Evolutionary conservation across 225 moss, liverwort and hornwort genomes (phyloP), one percentile per base, ranked within the genome.

Genomic region (Bryum argenteum): DNA sequence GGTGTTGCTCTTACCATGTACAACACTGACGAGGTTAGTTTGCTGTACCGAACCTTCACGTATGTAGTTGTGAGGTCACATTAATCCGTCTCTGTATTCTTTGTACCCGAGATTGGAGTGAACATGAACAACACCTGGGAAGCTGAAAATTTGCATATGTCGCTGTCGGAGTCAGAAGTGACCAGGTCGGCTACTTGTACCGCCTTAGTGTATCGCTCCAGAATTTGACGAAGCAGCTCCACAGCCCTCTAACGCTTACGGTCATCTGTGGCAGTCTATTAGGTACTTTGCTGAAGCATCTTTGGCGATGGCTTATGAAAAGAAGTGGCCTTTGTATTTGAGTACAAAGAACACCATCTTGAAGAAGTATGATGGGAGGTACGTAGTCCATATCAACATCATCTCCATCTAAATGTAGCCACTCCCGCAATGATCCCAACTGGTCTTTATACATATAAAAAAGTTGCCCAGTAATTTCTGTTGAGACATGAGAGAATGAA

Each of bases 341-440:
- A 95, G 92, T 68, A 95, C 95, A 14, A 95, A 95, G 79, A 95
- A 95, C 54, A 95, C 95, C 1, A 92, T 95, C 28, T 73, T 95
- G 76, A 95, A 95, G 87, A 95, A 95, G 68, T 95, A 95, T 68
- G 95, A 95, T 82, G 95, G 95, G 51, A 92, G 90, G 90, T 90
- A 72, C 13, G 53, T 45, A 5, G 20, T 55, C 66, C 38, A 14
- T 52, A 6, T 4, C 17, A 54, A 18, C 10, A 53, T 55, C 47
- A 38, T 42, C 41, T 57, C 61, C 19, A 56, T 26, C 17, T 24
- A 28, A 18, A 19, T 39, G 40, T 21, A 50, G 12, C 17, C 33
- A 9, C 14, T 67, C 17, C 17, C 26, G 24, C 14, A 15, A 50
- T 19, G 17, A 63, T n/a, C 28, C 6, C 19, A 19, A 61, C 42